Evolutionary conservation across 345 rosid species (phyloP).

Genomic region (Gossypium rotundifolium): DNA sequence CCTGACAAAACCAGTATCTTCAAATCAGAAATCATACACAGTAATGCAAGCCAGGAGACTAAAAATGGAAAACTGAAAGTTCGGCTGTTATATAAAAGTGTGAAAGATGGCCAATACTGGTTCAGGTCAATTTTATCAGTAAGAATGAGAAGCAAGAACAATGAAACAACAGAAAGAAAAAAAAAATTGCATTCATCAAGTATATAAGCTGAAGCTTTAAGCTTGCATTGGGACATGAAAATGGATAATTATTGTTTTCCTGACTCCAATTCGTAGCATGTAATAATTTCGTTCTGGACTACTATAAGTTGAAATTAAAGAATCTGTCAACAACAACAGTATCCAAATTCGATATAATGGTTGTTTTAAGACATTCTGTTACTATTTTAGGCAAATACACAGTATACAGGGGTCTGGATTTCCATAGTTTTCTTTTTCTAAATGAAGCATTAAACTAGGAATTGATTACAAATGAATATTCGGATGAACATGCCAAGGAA

Average conservation of each 20-base stretch:
- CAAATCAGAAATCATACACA: not conserved
- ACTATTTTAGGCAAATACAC: not conserved
- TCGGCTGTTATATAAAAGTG: not conserved
- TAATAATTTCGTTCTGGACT: not conserved
- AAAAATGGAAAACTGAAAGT: not conserved
- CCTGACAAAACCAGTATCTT: not conserved
- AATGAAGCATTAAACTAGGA: not conserved
- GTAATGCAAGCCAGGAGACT: not conserved
- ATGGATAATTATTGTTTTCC: not conserved
- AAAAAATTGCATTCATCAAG: not conserved
- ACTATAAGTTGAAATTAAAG: not conserved
- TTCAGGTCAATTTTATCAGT: not conserved
- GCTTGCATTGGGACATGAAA: not conserved
- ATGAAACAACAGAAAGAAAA: not conserved
- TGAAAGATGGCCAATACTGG: not conserved
- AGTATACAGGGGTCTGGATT: not conserved
- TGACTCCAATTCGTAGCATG: not conserved
- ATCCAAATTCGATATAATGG: not conserved
- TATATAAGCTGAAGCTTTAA: not conserved
- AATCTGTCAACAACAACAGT: not conserved
- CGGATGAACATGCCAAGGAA: not conserved
- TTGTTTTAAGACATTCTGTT: not conserved
- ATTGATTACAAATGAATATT: not conserved
- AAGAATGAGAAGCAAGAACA: not conserved
- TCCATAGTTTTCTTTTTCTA: not conserved